Evolutionary conservation across 2,329 filamentous ascomycete genomes (phyloP).

Genomic region (Talaromyces verruculosus): DNA sequence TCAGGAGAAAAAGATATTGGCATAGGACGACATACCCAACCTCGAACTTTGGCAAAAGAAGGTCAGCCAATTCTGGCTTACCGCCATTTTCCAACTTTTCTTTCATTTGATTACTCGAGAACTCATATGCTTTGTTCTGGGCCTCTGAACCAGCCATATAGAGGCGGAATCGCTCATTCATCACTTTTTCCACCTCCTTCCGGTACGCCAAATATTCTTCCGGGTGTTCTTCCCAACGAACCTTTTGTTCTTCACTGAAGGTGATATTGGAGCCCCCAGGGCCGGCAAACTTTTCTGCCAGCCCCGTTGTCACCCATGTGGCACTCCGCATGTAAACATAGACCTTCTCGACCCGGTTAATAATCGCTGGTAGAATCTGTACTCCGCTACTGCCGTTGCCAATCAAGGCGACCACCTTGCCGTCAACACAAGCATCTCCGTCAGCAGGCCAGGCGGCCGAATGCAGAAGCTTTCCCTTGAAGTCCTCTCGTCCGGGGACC

Average conservation of each 20-base stretch:
- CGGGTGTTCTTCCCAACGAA: not conserved
- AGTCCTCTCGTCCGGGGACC: conserved; percentile 19
- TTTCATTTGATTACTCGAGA: not conserved
- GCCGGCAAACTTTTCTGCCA: conserved; percentile 21
- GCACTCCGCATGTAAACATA: conserved; percentile 20
- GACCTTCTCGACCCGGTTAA: not conserved
- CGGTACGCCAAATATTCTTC: not conserved
- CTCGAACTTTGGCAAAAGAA: not conserved
- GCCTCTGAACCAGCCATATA: not conserved
- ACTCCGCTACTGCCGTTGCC: conserved; percentile 25
- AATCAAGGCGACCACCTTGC: conserved; percentile 30
- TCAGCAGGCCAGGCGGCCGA: conserved; percentile 15
- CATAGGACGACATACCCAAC: not conserved
- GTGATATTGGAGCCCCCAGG: conserved; percentile 24
- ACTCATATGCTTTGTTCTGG: not conserved
- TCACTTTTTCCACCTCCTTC: conserved; percentile 1
- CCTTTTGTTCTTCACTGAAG: conserved; percentile 6
- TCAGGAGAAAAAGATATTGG: not conserved
- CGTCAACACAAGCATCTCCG: conserved; percentile 30
- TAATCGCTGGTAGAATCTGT: conserved; percentile 5
- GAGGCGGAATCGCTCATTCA: not conserved
- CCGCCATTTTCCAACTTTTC: not conserved
- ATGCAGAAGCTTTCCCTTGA: conserved; percentile 21
- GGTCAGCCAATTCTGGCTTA: not conserved
- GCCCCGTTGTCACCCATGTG: conserved; percentile 22